These are phyloP conservation scores for Sicyos edulis DNA, from an alignment of 306 rosid genomes.

Conservation along the genomic window DNA sequence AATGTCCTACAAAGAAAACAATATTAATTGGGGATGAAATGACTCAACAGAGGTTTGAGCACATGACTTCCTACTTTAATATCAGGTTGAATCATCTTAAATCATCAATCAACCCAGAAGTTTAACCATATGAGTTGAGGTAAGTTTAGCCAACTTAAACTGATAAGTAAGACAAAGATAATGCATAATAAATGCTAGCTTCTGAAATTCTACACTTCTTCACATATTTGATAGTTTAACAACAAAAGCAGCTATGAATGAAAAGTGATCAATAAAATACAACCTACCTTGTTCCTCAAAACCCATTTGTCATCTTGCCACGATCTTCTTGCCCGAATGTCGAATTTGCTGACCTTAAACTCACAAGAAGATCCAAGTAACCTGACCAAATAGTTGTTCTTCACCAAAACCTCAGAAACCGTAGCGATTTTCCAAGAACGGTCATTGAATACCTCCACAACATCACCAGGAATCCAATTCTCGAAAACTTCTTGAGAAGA, in stretches of 20 bases:
- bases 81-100: too few species aligned
- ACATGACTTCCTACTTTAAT: too few species aligned
- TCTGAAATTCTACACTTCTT: conserved; percentile 3
- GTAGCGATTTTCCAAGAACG: conserved; percentile 85
- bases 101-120: too few species aligned
- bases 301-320: conserved; percentile 79
- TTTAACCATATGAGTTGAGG: too few species aligned
- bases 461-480: conserved; percentile 67
- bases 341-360: conserved; percentile 54
- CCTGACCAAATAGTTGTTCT: conserved; percentile 50
- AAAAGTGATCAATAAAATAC: conserved; percentile 13
- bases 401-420: conserved; percentile 59
- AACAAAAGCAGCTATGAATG: conserved; percentile 19
- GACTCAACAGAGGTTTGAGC: too few species aligned
- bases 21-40: too few species aligned
- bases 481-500: conserved; percentile 42
- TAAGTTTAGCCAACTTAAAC: neutral
- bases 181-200: neutral
- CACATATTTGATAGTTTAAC: neutral
- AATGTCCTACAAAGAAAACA: too few species aligned
- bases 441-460: conserved; percentile 67
- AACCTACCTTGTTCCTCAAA: conserved; percentile 89
- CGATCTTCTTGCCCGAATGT: conserved; percentile 69
- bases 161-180: neutral
- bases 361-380: conserved; percentile 73